These are phyloP conservation scores for Nidula niveotomentosa DNA, from an alignment of 1,284 basidiomycete species.

Conservation along the genomic window DNA sequence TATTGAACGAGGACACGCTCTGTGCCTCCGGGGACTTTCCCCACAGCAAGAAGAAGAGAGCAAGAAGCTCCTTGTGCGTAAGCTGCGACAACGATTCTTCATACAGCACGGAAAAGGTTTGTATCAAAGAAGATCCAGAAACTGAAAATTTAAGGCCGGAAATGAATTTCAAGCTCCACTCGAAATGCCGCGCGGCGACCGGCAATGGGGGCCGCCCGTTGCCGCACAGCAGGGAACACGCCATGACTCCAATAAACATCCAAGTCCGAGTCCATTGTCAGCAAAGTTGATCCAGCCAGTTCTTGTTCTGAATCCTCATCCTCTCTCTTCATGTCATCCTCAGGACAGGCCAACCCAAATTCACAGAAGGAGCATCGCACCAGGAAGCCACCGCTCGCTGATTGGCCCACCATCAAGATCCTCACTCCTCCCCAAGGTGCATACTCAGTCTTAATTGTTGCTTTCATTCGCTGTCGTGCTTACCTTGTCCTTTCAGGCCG, in stretches of 20 bases:
- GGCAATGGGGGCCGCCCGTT: background rate
- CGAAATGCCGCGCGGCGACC: conserved; percentile 8
- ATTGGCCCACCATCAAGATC: conserved; percentile 51
- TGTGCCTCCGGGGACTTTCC: conserved; percentile 91
- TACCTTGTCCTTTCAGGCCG: conserved; percentile 35
- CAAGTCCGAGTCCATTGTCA: no score
- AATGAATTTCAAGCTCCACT: conserved; percentile 19
- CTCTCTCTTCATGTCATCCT: conserved; percentile 15
- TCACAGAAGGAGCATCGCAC: conserved; percentile 24
- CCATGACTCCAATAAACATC: no score
- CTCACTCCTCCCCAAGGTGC: conserved; percentile 44
- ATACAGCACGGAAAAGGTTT: conserved; percentile 43
- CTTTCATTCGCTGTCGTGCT: background rate
- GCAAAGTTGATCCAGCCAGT: no score
- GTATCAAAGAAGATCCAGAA: conserved; percentile 6
- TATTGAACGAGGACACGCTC: conserved; percentile 52
- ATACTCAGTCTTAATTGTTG: conserved; percentile 2
- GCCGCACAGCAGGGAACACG: no score
- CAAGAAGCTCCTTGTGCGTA: conserved; percentile 56
- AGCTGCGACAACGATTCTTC: conserved; percentile 87
- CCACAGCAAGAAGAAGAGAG: conserved; percentile 65
- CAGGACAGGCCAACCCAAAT: conserved; percentile 14
- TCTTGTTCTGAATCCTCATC: no score
- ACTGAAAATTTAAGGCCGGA: background rate
- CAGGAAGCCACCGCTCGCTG: conserved; percentile 37